Evolutionary conservation across 768 basidiomycete species (phyloP).

Genomic region (Russula abietina): DNA sequence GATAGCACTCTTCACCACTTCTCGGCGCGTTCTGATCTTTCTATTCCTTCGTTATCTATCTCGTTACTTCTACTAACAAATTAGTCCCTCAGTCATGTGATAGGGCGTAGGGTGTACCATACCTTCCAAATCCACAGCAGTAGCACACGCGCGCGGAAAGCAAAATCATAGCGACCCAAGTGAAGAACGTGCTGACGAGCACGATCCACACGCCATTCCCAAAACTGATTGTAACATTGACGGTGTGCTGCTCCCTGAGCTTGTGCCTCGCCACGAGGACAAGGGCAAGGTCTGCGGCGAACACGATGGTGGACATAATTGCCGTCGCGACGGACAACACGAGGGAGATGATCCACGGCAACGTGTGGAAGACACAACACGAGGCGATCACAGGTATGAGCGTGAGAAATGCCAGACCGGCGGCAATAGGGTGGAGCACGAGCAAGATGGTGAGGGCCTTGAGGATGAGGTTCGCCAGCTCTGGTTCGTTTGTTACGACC

Average conservation of each 20-base stretch:
- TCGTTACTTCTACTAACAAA: not conserved
- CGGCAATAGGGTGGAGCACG: constrained; percentile 62
- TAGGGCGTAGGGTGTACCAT: not conserved
- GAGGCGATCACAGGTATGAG: constrained; percentile 34
- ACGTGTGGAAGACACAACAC: constrained; percentile 39
- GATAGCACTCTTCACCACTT: not conserved
- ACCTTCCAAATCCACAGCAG: constrained; percentile 46
- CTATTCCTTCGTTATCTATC: not conserved
- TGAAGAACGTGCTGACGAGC: constrained; percentile 46
- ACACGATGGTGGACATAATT: constrained; percentile 47
- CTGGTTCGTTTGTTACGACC: constrained; percentile 40
- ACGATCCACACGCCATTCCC: constrained; percentile 75
- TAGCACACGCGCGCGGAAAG: constrained; percentile 59
- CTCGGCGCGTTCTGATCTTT: too few species aligned
- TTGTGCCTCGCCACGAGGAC: constrained; percentile 46
- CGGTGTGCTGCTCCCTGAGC: constrained; percentile 36
- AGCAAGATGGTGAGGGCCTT: constrained; percentile 45
- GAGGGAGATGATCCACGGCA: constrained; percentile 51
- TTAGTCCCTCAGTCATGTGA: not conserved
- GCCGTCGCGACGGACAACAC: constrained; percentile 52
- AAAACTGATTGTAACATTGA: constrained; percentile 44
- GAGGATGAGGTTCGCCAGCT: constrained; percentile 43
- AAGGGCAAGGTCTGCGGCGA: constrained; percentile 58
- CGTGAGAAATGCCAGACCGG: constrained; percentile 51
- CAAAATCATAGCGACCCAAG: constrained; percentile 57